Conservation (phyloP, 306 rosid species). For the Medicago arabica region DNA sequence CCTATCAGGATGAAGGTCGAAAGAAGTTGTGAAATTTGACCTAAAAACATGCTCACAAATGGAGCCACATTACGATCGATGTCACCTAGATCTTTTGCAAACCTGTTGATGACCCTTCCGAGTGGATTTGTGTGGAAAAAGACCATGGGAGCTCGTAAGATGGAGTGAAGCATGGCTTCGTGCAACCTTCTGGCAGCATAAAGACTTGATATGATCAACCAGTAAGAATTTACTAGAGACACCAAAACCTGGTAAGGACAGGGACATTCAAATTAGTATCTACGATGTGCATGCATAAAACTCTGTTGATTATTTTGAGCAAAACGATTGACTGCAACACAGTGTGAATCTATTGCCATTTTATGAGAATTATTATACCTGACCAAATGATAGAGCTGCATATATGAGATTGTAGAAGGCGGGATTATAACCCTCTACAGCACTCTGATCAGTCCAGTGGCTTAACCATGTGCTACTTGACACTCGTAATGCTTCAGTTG, state of each 20-base stretch:
- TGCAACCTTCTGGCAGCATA: conserved; percentile 89
- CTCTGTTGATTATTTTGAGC: conserved; percentile 1
- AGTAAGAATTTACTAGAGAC: conserved; percentile 72
- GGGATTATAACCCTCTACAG: conserved; percentile 61
- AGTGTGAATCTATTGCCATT: conserved; percentile 17
- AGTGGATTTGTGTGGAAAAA: conserved; percentile 95
- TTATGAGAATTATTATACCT: conserved; percentile 60
- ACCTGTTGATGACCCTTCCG: conserved; percentile 88
- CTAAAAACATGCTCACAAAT: conserved; percentile 76
- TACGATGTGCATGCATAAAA: conserved; percentile 28
- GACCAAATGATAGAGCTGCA: conserved; percentile 71
- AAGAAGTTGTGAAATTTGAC: conserved; percentile 76
- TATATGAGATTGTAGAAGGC: conserved; percentile 78
- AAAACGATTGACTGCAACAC: conserved; percentile 20
- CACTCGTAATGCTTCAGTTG: conserved; percentile 73
- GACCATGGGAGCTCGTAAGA: conserved; percentile 91
- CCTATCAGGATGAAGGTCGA: conserved; percentile 93
- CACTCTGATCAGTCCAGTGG: conserved; percentile 81
- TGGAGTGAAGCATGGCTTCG: conserved; percentile 82
- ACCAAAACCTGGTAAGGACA: conserved; percentile 63
- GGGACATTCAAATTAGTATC: conserved; percentile 21
- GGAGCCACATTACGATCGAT: conserved; percentile 88
- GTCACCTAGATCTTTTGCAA: conserved; percentile 96
- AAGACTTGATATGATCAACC: conserved; percentile 84
- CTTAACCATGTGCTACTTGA: conserved; percentile 90